phyloP scores from a whole-genome alignment of 1,284 basidiomycete genomes.

The Ustilago esculenta region DNA sequence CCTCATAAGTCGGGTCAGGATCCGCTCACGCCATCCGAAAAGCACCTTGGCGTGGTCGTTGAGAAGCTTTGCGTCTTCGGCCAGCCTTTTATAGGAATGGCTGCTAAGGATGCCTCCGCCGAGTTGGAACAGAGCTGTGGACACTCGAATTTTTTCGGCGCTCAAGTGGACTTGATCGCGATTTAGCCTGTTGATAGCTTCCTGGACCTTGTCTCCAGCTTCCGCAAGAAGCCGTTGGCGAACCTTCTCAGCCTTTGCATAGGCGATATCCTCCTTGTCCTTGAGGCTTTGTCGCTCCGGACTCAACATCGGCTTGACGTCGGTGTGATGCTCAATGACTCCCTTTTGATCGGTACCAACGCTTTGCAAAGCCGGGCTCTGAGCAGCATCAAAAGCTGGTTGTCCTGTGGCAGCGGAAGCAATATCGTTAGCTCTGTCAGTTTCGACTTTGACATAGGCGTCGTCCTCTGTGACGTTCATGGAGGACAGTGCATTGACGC shows the following conservation, averaged over 20 bases:
- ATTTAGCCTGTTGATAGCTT: slow-evolving; percentile 14
- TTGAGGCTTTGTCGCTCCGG: slow-evolving; percentile 36
- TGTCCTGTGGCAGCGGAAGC: too few species aligned
- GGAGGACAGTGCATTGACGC: not conserved
- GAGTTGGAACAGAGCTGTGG: slow-evolving; percentile 17
- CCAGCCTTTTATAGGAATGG: slow-evolving; percentile 11
- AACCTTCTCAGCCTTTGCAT: slow-evolving; percentile 54
- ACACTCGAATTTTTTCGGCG: slow-evolving; percentile 3
- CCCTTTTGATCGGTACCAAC: not conserved
- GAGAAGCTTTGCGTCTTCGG: slow-evolving; percentile 23
- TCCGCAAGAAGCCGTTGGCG: slow-evolving; percentile 54
- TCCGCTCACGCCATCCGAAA: slow-evolving; percentile 51
- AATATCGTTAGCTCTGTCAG: too few species aligned
- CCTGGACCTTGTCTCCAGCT: slow-evolving; percentile 45
- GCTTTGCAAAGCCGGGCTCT: too few species aligned
- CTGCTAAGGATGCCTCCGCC: slow-evolving; percentile 31
- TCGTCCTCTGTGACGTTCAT: not conserved
- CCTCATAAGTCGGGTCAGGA: slow-evolving; percentile 43
- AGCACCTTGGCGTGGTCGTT: slow-evolving; percentile 49
- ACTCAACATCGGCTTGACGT: slow-evolving; percentile 6
- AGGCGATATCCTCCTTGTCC: slow-evolving; percentile 51
- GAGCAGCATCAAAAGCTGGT: too few species aligned
- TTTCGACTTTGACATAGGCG: not conserved
- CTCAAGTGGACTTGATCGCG: slow-evolving; percentile 8
- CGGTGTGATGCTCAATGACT: too few species aligned